Base-by-base conservation (phyloP, 2,329 filamentous ascomycete genomes). In the Pseudogymnoascus sp. region DNA sequence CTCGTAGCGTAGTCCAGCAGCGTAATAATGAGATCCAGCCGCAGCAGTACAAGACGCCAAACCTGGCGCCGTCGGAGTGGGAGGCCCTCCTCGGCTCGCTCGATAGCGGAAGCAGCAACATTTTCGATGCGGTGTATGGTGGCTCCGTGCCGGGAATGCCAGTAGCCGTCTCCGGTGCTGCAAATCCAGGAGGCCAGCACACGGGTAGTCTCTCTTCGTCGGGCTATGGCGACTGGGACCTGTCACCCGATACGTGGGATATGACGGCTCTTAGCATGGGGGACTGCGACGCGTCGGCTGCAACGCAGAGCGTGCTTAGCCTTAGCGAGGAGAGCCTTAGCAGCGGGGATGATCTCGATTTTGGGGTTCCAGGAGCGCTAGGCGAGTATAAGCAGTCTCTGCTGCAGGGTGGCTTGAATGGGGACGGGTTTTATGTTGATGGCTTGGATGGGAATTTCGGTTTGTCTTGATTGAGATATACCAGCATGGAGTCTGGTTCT, bases 61-160 rank as follows among this genome's bases (percentile, higher is more conserved):
- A 75, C 14, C 80, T 88, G 11, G 86, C 86, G 0, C 77, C 86
- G 7, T 80, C 85, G 0, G 90, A 95, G 69, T 96, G 91, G 92
- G 91, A 96, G 73, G 85, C 88, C 1, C 80, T 96, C 0, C 81
- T 96, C 1, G 87, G 88, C 3, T 88, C 88, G 21, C 86, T 96
- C 73, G 91, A 96, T 69, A 87, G 87, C 37, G 90, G 90, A 0
- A 83, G 88, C 67, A 85, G 87, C 61, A 96, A 93, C 71, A 88
- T 96, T n/a, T 95, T 91, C 74, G 88, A 91, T 71, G 88, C 87
- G 41, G 91, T 91, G 62, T 92, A 92, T 68, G 89, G 89, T 38
- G 88, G 88, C 0, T 81, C 80, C 79, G 52, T 75, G 78, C 65
- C 77, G 76, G 3, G 72, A 0, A 76, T 75, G n/a, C 69, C 74